Evolutionary conservation across 2,329 filamentous ascomycete genomes (phyloP), one percentile per base, ranked within the genome.

Genomic region (Colletotrichum chlorophyti): DNA sequence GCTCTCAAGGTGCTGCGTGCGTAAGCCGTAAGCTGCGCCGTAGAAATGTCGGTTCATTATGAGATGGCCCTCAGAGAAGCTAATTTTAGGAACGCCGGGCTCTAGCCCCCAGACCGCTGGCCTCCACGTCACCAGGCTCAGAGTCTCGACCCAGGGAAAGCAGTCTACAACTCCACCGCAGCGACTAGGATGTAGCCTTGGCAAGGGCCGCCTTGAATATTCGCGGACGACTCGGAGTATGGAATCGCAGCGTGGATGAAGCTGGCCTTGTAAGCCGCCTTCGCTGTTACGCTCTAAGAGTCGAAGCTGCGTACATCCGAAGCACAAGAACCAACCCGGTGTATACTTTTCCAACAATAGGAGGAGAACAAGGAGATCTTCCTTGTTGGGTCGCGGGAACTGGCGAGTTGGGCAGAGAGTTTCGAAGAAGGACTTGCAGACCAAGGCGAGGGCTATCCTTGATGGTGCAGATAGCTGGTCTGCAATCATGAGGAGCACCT

Each of bases 1-100:
- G 15, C 19, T 47, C 12, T 47, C 43, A 21, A 35, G 43, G 15
- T 47, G 19, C 12, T 8, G 31, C 2, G 19, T 47, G 4, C 19
- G n/a, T 31, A 47, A 12, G 6, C 43, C 43, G 15, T 34, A n/a
- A 8, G 2, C 3, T 12, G 31, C 29, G n/a, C 43, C 43, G 43
- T 35, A 35, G 9, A 47, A 26, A 24, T 47, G 29, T 21, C 43
- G 43, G 31, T 47, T 47, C 43, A 47, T 47, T 11, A 47, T 6
- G 27, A 47, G 43, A 19, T 47, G 31, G 6, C 12, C 43, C n/a
- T 47, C 31, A 14, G 29, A 24, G 11, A 47, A 47, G 3, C 12
- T 47, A 5, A 47, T 26, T 12, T 35, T 14, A 14, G 43, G 43
- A 15, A 27, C 43, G 9, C 11, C 5, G 31, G 12, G 2, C 3